phyloP scores from a whole-genome alignment of 805 yeast genomes.

The Saccharomycopsis capsularis region DNA sequence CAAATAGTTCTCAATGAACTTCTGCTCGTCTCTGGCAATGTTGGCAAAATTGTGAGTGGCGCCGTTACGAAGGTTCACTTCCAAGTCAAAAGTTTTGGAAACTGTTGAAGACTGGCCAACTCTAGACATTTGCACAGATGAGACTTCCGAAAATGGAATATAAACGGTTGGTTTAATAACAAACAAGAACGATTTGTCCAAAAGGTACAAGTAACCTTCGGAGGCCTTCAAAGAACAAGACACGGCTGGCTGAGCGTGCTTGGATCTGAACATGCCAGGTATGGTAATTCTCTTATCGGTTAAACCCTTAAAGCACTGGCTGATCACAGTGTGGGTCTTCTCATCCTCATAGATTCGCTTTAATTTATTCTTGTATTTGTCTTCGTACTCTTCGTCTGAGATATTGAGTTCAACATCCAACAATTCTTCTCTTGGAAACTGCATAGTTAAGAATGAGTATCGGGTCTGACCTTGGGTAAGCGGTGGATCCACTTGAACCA shows the following conservation, averaged over 20 bases:
- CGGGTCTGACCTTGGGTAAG: conserved; percentile 97
- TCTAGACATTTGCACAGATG: conserved; percentile 75
- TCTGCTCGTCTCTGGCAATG: conserved; percentile 85
- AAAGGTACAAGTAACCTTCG: conserved; percentile 89
- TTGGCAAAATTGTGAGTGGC: conserved; percentile 78
- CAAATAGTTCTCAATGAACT: conserved; percentile 65
- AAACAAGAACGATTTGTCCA: conserved; percentile 85
- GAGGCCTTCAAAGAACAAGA: conserved; percentile 90
- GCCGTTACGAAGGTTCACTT: conserved; percentile 60
- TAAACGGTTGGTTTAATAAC: conserved; percentile 91
- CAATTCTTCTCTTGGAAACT: conserved; percentile 85
- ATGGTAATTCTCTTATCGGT: conserved; percentile 78
- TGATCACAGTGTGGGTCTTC: conserved; percentile 77
- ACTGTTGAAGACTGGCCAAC: conserved; percentile 71
- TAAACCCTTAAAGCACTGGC: conserved; percentile 83
- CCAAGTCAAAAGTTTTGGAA: conserved; percentile 89
- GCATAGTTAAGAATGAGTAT: conserved; percentile 86
- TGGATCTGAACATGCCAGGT: conserved; percentile 76
- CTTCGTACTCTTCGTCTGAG: conserved; percentile 72
- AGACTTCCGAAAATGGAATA: conserved; percentile 79
- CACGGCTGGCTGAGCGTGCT: conserved; percentile 76
- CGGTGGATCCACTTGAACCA: conserved; percentile 93
- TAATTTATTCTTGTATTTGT: conserved; percentile 66
- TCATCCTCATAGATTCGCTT: conserved; percentile 66
- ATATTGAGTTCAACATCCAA: conserved; percentile 83